These are phyloP conservation scores for Metschnikowia matae DNA, from an alignment of 805 yeast species.

Conservation along the genomic window DNA sequence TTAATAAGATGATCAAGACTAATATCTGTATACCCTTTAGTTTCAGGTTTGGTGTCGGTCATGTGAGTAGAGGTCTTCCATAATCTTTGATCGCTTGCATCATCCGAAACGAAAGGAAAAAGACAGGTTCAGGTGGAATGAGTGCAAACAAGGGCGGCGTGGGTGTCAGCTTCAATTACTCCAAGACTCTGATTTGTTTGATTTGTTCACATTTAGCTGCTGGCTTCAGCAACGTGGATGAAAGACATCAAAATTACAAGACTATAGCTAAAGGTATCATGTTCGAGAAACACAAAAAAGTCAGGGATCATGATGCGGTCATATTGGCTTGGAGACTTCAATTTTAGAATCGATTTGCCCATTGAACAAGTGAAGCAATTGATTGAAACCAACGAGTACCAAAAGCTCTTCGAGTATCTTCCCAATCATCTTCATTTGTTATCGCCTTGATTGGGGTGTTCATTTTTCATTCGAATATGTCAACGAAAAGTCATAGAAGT, in stretches of 20 bases:
- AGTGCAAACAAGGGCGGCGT: slow-evolving; percentile 80
- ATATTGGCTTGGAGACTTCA: slow-evolving; percentile 94
- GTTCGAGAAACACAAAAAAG: slow-evolving; percentile 51
- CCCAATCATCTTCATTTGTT: slow-evolving; percentile 32
- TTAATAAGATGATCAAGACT: no score
- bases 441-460: slow-evolving; percentile 2
- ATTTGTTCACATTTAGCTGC: slow-evolving; percentile 91
- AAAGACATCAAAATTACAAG: slow-evolving; percentile 83
- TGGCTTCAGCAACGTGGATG: slow-evolving; percentile 74
- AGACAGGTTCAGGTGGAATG: slow-evolving; percentile 93
- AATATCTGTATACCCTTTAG: no score
- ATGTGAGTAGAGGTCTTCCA: no score
- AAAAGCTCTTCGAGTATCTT: slow-evolving; percentile 52
- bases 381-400: slow-evolving; percentile 46
- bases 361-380: slow-evolving; percentile 62
- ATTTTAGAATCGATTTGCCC: slow-evolving; percentile 70
- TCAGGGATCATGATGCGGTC: slow-evolving; percentile 75
- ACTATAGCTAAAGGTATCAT: slow-evolving; percentile 66
- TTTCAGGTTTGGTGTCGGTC: no score
- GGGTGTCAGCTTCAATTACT: slow-evolving; percentile 61
- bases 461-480: slow-evolving; percentile 46
- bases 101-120: slow-evolving; percentile 30
- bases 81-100: no score
- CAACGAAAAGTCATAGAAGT: slow-evolving; percentile 79
- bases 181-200: slow-evolving; percentile 70